Conservation (phyloP, 2,329 filamentous ascomycete species). For the Cladosporium sp. region DNA sequence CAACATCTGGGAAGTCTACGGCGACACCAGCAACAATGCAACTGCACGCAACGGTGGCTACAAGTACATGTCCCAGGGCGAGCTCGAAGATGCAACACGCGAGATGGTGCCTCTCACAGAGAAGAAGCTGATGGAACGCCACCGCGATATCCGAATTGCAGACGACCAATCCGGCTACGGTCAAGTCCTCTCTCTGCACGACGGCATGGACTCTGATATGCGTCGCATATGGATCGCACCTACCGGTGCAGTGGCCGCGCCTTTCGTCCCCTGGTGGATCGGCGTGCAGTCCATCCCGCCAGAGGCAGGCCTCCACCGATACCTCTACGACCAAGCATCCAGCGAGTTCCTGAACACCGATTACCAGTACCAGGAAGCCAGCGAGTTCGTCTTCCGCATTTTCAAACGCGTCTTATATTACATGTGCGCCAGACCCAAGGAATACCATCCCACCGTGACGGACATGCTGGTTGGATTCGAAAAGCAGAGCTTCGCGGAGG, state of each 20-base stretch:
- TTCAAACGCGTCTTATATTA: constrained; percentile 22
- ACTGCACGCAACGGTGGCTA: constrained; percentile 33
- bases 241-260: constrained; percentile 32
- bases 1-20: constrained; percentile 36
- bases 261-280: constrained; percentile 34
- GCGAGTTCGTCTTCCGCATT: constrained; percentile 17
- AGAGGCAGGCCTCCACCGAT: constrained; percentile 33
- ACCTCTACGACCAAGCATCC: constrained; percentile 32
- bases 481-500: constrained; percentile 15
- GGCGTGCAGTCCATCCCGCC: constrained; percentile 30
- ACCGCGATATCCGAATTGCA: constrained; percentile 33
- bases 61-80: constrained; percentile 36
- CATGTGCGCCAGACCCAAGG: constrained; percentile 18
- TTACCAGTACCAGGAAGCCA: constrained; percentile 27
- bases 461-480: constrained; percentile 18
- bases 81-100: constrained; percentile 32
- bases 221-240: constrained; percentile 34
- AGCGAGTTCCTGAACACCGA: constrained; percentile 32
- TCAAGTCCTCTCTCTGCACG: constrained; percentile 29
- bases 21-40: constrained; percentile 25
- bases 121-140: constrained; percentile 41
- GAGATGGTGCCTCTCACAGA: constrained; percentile 49
- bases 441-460: constrained; percentile 17
- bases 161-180: constrained; percentile 36
- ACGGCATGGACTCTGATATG: constrained; percentile 28